These are phyloP conservation scores for Didymella pomorum DNA, from an alignment of 2,329 filamentous ascomycete species.

Conservation along the genomic window DNA sequence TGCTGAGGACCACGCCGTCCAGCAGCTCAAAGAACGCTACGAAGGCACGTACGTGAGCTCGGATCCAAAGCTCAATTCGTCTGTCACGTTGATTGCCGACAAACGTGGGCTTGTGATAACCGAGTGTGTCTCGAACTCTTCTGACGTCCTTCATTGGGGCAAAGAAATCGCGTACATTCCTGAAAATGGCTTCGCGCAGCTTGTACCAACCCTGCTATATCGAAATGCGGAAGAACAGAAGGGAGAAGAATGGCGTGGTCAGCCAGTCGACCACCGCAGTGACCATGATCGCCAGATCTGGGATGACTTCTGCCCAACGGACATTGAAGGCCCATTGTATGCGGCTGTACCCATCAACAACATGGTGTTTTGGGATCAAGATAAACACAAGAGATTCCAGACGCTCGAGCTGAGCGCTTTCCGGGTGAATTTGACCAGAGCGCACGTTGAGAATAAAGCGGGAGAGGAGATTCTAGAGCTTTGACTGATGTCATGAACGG, in stretches of 20 bases:
- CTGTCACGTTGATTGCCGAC: slow-evolving; percentile 36
- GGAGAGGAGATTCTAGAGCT: slow-evolving; percentile 6
- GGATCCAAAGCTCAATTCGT: slow-evolving; percentile 36
- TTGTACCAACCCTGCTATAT: slow-evolving; percentile 42
- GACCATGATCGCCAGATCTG: slow-evolving; percentile 25
- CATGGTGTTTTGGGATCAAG: slow-evolving; percentile 47
- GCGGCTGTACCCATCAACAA: slow-evolving; percentile 47
- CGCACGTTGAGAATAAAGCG: background rate
- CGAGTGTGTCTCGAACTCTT: slow-evolving; percentile 42
- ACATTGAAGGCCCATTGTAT: slow-evolving; percentile 46
- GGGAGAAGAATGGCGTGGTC: slow-evolving; percentile 50
- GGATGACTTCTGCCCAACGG: slow-evolving; percentile 50
- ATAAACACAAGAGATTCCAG: slow-evolving; percentile 24
- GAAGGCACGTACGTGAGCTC: slow-evolving; percentile 37
- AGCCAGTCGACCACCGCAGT: slow-evolving; percentile 27
- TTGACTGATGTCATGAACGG: background rate
- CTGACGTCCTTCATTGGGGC: slow-evolving; percentile 30
- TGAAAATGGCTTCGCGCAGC: slow-evolving; percentile 28
- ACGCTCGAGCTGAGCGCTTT: slow-evolving; percentile 47
- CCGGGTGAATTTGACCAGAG: slow-evolving; percentile 36
- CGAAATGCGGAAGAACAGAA: slow-evolving; percentile 33
- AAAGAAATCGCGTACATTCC: slow-evolving; percentile 7
- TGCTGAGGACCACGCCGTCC: slow-evolving; percentile 45
- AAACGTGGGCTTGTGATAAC: slow-evolving; percentile 41
- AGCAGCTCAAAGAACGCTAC: slow-evolving; percentile 38